Base-by-base conservation (phyloP, 306 rosid genomes). In the Acacia crassicarpa region DNA sequence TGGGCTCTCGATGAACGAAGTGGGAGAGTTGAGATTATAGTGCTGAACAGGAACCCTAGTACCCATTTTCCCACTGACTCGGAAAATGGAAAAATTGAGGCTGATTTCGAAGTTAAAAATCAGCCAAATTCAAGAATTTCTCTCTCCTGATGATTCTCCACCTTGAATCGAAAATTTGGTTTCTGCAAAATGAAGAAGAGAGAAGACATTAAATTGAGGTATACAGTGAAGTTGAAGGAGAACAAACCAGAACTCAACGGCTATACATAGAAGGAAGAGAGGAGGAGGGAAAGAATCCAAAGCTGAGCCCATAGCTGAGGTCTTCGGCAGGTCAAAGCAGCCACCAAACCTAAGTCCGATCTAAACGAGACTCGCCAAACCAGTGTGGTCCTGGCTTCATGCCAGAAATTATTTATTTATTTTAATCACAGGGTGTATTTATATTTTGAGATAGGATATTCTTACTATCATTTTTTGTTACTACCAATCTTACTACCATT, bases 31-130 rank as follows among this genome's bases (percentile, higher is more conserved):
- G 80, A 95, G 94, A 82, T 88, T 88, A 90, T 93, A 95, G 88
- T 91, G 97, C 85, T 92, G 97, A 40, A 91, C 91, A 72, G 97
- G 97, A 91, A 90, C 92, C 91, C 98, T 93, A 70, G 90, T 67
- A 80, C 89, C 89, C 98, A 94, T 94, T 85, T 85, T 66, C 59
- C 11, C 48, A 53, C 67, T n/a, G 75, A 66, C 14, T 62, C 16
- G 65, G 80, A 6, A 74, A 40, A 61, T 25, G 38, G 40, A 72
- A 78, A 58, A 65, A 9, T 6, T 9, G 20, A 65, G 22, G 19
- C 0, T 40, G 43, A 67, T 35, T 19, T 19, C 22, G 10, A 5
- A 4, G 4, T 19, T 4, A n/a, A 43, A 70, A 56, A 15, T 56
- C 68, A 81, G 48, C 79, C 80, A 67, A 20, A 67, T 4, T 56